Evolutionary conservation across 2,329 filamentous ascomycete genomes (phyloP).

Genomic region (Fusarium udum): DNA sequence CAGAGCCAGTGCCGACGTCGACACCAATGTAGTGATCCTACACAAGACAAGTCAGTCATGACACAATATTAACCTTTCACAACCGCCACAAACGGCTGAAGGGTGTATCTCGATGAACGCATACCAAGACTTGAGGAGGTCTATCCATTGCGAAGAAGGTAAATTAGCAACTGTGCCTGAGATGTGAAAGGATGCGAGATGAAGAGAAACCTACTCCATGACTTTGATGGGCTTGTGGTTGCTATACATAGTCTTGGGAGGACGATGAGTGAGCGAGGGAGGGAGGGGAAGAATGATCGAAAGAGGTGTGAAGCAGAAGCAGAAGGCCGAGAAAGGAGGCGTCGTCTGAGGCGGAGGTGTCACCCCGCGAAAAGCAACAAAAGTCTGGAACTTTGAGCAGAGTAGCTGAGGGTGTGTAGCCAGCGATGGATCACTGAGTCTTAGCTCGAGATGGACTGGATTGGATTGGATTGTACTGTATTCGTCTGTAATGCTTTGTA

Average conservation of each 20-base stretch:
- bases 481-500: constrained; percentile 15
- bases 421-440: background rate
- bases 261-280: constrained; percentile 13
- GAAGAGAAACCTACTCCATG: constrained; percentile 48
- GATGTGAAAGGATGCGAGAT: constrained; percentile 10
- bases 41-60: constrained; percentile 19
- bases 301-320: constrained; percentile 8
- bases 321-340: constrained; percentile 22
- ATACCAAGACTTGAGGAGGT: constrained; percentile 49
- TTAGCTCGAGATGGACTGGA: background rate
- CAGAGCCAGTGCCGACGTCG: constrained; percentile 95
- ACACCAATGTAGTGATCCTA: constrained; percentile 80
- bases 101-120: background rate
- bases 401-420: background rate
- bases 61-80: background rate
- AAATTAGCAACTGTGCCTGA: constrained; percentile 15
- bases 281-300: background rate
- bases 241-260: constrained; percentile 46
- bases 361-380: constrained; percentile 31
- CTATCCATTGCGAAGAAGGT: constrained; percentile 44
- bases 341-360: constrained; percentile 17
- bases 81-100: constrained; percentile 7
- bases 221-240: constrained; percentile 52
- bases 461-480: background rate
- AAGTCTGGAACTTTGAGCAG: constrained; percentile 24